Evolutionary conservation across 176 grass and related monocot species (phyloP), one percentile per base, ranked within the genome.

Genomic region (Bonia amplexicaulis): DNA sequence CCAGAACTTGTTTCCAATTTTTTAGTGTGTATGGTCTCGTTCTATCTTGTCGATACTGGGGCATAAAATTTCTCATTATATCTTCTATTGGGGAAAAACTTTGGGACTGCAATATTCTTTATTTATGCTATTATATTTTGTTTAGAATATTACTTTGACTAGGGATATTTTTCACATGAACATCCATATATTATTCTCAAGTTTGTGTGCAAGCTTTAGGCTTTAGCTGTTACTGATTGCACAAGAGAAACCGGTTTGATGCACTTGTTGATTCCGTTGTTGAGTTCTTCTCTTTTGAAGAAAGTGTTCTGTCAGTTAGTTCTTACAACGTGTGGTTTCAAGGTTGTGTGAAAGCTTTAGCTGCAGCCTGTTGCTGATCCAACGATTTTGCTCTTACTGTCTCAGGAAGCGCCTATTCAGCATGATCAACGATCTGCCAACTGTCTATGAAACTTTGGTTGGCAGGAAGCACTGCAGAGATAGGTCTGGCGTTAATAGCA

Each of bases 321-420:
- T 51, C 27, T 80, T 66, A 66, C 29, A 9, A 10, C 67, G 22
- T 52, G 46, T 35, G 6, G 26, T 69, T 8, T 82, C 51, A 87
- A 49, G 27, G 65, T 81, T 51, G 4, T 54, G 47, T 3, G n/a
- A 23, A 54, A 52, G 11, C 63, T 77, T 88, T 69, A 80, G 19
- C n/a, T 82, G 66, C 10, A 73, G 13, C 2, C 31, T 83, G 58
- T 68, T 69, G 40, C 53, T 69, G 63, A 83, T 80, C 73, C 4
- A 8, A 60, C 26, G 6, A 12, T 86, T 71, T 62, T 54, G 15
- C 35, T 54, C 58, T 87, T 71, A 46, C 71, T 84, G 8, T 76
- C n/a, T 6, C 87, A 94, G 93, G 90, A 94, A 94, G 78, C 87
- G 93, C 6, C 88, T 94, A 64, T 94, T 92, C 76, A 87, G 59